Evolutionary conservation across 768 basidiomycete species (phyloP), one percentile per base, ranked within the genome.

Genomic region (Hygrophorus pudorinus): DNA sequence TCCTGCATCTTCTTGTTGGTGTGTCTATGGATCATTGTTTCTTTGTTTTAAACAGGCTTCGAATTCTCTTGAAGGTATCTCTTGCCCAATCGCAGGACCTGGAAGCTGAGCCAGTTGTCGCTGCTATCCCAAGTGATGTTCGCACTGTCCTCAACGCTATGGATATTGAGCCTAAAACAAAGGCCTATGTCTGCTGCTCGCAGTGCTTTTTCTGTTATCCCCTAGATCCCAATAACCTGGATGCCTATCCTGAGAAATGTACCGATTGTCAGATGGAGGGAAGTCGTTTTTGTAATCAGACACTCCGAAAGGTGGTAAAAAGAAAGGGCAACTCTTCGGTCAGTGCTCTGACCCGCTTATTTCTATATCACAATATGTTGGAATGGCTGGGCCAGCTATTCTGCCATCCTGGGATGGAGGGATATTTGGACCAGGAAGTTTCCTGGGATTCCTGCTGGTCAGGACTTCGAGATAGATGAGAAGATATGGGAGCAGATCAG

Each of bases 311-410:
- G 28, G 11, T 34, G 18, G 37, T 31, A 33, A n/a, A 18, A n/a
- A n/a, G n/a, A 14, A 11, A 37, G 28, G 27, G 27, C 16, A 33
- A 18, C 17, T 21, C 14, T 3, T 33, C 14, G 29, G 10, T 29
- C 9, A 27, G 37, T 11, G 29, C 11, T 2, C 58, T 50, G 1
- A 39, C 47, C 3, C 45, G 41, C 7, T 42, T 45, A 7, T 65
- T 53, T 28, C 16, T 56, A 2, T 54, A 61, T 11, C 58, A 64
- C 13, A 55, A 62, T 18, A 41, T 61, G 1, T 48, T 56, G 2
- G 29, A 58, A 9, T 68, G 60, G 48, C 16, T 64, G 4, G 57
- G 46, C 0, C n/a, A 52, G 2, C 28, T 68, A 17, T 41, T 59
- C 7, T 57, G 50, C 16, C 44, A 45, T 3, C 52, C 48, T 0